Evolutionary conservation across 371 early-diverging fungal genomes (phyloP).

Genomic region (Capillidium rhysosporum): DNA sequence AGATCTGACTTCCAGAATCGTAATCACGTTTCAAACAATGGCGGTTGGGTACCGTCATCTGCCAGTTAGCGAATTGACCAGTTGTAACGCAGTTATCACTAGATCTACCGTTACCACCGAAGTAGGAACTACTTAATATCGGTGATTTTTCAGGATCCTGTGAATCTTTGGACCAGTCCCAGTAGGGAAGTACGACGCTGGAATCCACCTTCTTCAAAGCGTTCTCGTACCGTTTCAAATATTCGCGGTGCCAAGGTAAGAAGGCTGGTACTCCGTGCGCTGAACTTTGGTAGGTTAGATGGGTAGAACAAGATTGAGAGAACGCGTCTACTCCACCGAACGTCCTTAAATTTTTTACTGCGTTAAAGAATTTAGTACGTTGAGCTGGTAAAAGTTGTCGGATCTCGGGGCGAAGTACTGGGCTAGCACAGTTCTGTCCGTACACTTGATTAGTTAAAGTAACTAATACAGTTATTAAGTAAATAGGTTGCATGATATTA

Average conservation of each 20-base stretch:
- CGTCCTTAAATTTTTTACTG: background rate
- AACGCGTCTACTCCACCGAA: background rate
- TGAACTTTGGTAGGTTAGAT: background rate
- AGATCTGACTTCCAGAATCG: conserved; percentile 8
- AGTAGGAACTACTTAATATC: conserved; percentile 4
- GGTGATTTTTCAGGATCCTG: conserved; percentile 8
- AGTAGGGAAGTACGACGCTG: conserved; percentile 22
- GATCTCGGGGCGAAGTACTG: conserved; percentile 5
- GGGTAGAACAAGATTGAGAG: background rate
- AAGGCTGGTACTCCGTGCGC: conserved; percentile 12
- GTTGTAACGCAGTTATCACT: conserved; percentile 10
- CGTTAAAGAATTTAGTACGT: background rate
- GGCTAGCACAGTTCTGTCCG: background rate
- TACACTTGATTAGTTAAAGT: background rate
- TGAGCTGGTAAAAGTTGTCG: background rate
- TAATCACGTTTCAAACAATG: conserved; percentile 15
- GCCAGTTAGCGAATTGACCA: conserved; percentile 9
- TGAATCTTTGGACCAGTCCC: conserved; percentile 25
- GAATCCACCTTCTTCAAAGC: conserved; percentile 15
- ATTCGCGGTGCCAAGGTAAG: conserved; percentile 21
- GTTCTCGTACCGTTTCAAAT: conserved; percentile 14
- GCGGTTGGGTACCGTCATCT: conserved; percentile 1
- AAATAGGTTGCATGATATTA: background rate
- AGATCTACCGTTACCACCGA: conserved; percentile 12
- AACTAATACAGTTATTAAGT: background rate